phyloP scores from a whole-genome alignment of 2,329 filamentous ascomycete genomes.

The Cryphonectria naterciae region DNA sequence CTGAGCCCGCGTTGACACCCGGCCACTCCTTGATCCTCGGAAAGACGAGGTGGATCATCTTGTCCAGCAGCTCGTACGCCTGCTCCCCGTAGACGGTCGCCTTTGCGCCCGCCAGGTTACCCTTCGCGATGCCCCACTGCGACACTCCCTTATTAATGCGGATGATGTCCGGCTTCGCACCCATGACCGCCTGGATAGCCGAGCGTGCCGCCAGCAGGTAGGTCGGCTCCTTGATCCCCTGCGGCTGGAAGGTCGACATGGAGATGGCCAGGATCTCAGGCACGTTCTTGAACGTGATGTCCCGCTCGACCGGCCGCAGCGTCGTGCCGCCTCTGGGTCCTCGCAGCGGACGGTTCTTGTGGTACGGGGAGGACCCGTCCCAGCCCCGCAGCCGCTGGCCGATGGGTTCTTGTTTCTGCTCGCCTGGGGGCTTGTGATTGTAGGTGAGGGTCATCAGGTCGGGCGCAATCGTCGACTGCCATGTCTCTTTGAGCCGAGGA shows the following conservation, averaged over 20 bases:
- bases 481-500: slow-evolving; percentile 88
- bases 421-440: slow-evolving; percentile 81
- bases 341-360: slow-evolving; percentile 84
- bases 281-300: slow-evolving; percentile 81
- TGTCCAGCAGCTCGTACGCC: slow-evolving; percentile 89
- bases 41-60: slow-evolving; percentile 86
- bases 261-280: slow-evolving; percentile 82
- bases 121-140: slow-evolving; percentile 74
- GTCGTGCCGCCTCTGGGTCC: slow-evolving; percentile 80
- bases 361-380: slow-evolving; percentile 92
- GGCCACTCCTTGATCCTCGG: slow-evolving; percentile 96
- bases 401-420: slow-evolving; percentile 52
- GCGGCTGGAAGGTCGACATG: slow-evolving; percentile 75
- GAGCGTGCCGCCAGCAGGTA: slow-evolving; percentile 83
- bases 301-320: slow-evolving; percentile 71
- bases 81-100: slow-evolving; percentile 76
- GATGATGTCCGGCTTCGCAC: slow-evolving; percentile 72
- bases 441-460: slow-evolving; percentile 92
- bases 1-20: slow-evolving; percentile 67
- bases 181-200: slow-evolving; percentile 83
- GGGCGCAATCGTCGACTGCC: slow-evolving; percentile 80
- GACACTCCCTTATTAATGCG: slow-evolving; percentile 71
- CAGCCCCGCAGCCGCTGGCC: slow-evolving; percentile 75
- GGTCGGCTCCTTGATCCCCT: slow-evolving; percentile 71
- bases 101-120: slow-evolving; percentile 76